These are phyloP conservation scores for Blastobotrys ciferrii DNA, from an alignment of 1,139 yeast species.

Conservation along the genomic window DNA sequence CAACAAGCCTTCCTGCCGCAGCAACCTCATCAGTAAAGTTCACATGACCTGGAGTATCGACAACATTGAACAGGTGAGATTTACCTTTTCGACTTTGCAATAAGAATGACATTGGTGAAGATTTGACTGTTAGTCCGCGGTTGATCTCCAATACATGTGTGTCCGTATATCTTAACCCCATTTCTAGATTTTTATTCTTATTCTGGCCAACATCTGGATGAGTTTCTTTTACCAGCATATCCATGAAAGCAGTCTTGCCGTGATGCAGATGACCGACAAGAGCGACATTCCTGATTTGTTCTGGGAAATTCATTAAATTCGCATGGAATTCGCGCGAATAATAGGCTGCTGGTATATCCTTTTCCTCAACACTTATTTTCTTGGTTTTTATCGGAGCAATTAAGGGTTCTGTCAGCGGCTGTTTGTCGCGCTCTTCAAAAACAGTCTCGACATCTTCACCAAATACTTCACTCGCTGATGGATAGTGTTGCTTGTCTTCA, in stretches of 20 bases:
- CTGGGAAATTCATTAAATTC: slow-evolving; percentile 53
- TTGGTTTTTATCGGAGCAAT: slow-evolving; percentile 53
- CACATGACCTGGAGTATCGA: slow-evolving; percentile 92
- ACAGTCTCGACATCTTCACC: slow-evolving; percentile 66
- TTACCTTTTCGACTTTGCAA: slow-evolving; percentile 55
- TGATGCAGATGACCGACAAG: slow-evolving; percentile 77
- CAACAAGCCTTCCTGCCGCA: slow-evolving; percentile 57
- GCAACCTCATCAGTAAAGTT: slow-evolving; percentile 76
- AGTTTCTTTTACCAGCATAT: slow-evolving; percentile 61
- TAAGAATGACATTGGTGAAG: slow-evolving; percentile 62
- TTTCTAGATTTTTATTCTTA: slow-evolving; percentile 40
- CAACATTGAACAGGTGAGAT: slow-evolving; percentile 58
- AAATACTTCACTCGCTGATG: slow-evolving; percentile 45
- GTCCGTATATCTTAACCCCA: slow-evolving; percentile 58
- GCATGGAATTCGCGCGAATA: slow-evolving; percentile 66
- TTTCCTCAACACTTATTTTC: slow-evolving; percentile 50
- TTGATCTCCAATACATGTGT: slow-evolving; percentile 65
- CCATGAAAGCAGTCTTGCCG: slow-evolving; percentile 87
- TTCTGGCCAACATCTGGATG: slow-evolving; percentile 44
- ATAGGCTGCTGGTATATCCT: slow-evolving; percentile 53
- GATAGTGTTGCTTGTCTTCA: slow-evolving; percentile 47
- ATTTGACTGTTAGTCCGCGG: slow-evolving; percentile 66
- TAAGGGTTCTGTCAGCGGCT: slow-evolving; percentile 59
- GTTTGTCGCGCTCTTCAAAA: slow-evolving; percentile 55
- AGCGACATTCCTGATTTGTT: slow-evolving; percentile 72